These are phyloP conservation scores for Calonectria multiphialidica DNA, from an alignment of 2,329 filamentous ascomycete species.

Conservation along the genomic window DNA sequence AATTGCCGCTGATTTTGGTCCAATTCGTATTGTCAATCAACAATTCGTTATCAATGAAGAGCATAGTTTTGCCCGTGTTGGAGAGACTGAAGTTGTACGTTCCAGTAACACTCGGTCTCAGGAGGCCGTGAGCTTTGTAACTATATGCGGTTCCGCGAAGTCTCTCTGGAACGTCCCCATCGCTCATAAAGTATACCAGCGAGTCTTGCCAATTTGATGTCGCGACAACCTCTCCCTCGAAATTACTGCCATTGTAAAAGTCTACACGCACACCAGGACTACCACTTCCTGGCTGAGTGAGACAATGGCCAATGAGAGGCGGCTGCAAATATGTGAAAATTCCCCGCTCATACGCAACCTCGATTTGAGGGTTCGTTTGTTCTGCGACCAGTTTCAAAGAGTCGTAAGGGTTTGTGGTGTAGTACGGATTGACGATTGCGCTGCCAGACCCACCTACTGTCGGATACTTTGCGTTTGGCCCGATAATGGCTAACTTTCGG, in stretches of 20 bases:
- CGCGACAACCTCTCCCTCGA: background rate
- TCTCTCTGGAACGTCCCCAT: background rate
- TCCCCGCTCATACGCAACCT: background rate
- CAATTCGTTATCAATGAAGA: background rate
- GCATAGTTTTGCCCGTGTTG: background rate
- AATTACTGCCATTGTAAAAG: background rate
- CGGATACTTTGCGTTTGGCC: background rate
- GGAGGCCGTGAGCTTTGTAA: background rate
- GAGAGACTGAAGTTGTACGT: background rate
- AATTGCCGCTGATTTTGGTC: background rate
- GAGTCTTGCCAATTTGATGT: background rate
- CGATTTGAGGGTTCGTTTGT: background rate
- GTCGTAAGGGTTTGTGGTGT: background rate
- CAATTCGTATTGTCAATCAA: slow-evolving; percentile 10
- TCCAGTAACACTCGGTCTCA: background rate
- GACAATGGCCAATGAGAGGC: background rate
- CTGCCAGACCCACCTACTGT: background rate
- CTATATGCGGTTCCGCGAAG: background rate
- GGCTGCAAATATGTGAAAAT: slow-evolving; percentile 2
- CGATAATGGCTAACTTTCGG: background rate
- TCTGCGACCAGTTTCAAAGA: background rate
- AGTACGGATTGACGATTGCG: background rate
- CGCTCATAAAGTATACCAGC: slow-evolving; percentile 1
- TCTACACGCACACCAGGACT: background rate
- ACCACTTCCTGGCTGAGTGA: background rate